Percentiles rank a stretch among this genome's conserved stretches.
Conservation (phyloP, 2,329 filamentous ascomycete species). For the Berkeleyomyces rouxiae region DNA sequence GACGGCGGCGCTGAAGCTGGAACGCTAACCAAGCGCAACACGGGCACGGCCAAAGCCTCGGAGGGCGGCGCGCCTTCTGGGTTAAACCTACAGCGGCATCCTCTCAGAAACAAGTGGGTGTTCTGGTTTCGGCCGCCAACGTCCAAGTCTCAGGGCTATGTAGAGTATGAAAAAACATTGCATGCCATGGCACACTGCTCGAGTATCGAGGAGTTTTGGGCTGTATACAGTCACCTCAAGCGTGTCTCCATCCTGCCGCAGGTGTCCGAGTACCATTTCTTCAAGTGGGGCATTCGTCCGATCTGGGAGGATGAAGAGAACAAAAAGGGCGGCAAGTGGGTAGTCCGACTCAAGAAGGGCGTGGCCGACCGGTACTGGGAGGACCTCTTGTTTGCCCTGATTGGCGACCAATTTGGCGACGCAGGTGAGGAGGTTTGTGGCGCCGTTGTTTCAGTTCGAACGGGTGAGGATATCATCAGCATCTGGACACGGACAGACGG, state of each 20-base stretch:
- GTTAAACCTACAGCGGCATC: conserved; percentile 19
- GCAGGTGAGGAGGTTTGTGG: conserved; percentile 90
- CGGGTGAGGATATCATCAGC: conserved; percentile 91
- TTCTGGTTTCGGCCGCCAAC: conserved; percentile 96
- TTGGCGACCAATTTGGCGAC: conserved; percentile 88
- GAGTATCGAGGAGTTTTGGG: conserved; percentile 82
- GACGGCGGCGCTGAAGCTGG: conserved; percentile 26
- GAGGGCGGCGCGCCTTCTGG: conserved; percentile 14
- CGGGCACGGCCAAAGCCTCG: conserved; percentile 25
- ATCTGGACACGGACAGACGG: conserved; percentile 95
- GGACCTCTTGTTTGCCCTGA: conserved; percentile 73
- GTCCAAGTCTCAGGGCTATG: conserved; percentile 72
- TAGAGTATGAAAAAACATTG: conserved; percentile 93
- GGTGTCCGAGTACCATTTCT: conserved; percentile 95
- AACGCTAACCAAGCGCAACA: conserved; percentile 19
- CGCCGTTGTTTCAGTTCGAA: conserved; percentile 82
- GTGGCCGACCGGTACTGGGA: conserved; percentile 96
- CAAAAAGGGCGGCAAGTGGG: conserved; percentile 92
- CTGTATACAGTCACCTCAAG: conserved; percentile 76
- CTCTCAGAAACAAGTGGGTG: conserved; percentile 76
- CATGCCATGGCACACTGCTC: conserved; percentile 68
- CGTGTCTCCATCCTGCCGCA: conserved; percentile 73
- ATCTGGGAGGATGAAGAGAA: conserved; percentile 99
- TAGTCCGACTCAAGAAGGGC: conserved; percentile 90
- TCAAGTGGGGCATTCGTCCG: conserved; percentile 88